These are phyloP conservation scores for Hemisphaericaspora subhashii DNA, from an alignment of 1,139 yeast species.

Conservation along the genomic window DNA sequence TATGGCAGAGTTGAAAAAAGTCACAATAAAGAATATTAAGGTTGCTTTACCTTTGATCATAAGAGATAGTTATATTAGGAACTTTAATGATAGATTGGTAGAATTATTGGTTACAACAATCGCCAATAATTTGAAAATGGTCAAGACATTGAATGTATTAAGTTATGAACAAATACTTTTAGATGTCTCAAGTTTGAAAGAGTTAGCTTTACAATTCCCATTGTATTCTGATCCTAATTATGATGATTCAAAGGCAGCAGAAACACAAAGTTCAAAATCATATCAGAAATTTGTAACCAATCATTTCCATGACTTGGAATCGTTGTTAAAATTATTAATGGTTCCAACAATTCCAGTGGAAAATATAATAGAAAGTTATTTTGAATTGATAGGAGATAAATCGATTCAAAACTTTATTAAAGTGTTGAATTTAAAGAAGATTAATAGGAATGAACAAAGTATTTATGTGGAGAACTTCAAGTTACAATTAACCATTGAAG, in stretches of 20 bases:
- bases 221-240: slow-evolving; percentile 35
- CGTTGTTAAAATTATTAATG: slow-evolving; percentile 63
- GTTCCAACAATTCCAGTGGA: slow-evolving; percentile 64
- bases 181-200: slow-evolving; percentile 67
- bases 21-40: slow-evolving; percentile 45
- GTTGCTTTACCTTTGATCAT: slow-evolving; percentile 60
- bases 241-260: slow-evolving; percentile 18
- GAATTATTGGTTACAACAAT: slow-evolving; percentile 65
- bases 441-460: slow-evolving; percentile 45
- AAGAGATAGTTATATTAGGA: slow-evolving; percentile 70
- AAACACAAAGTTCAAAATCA: slow-evolving; percentile 26
- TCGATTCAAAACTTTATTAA: slow-evolving; percentile 63
- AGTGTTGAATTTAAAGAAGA: slow-evolving; percentile 63
- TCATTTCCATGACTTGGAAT: slow-evolving; percentile 56
- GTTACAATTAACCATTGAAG: slow-evolving; percentile 53
- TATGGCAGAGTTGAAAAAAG: slow-evolving; percentile 54
- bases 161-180: slow-evolving; percentile 80
- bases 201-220: slow-evolving; percentile 55
- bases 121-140: slow-evolving; percentile 52
- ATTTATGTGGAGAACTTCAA: slow-evolving; percentile 63
- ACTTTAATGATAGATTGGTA: slow-evolving; percentile 73
- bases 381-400: slow-evolving; percentile 66
- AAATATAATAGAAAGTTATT: slow-evolving; percentile 64
- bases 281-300: slow-evolving; percentile 51
- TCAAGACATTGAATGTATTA: slow-evolving; percentile 65